Base-by-base conservation (phyloP, 108 stramenopile genomes). In the Phaeodactylum tricornutum region DNA sequence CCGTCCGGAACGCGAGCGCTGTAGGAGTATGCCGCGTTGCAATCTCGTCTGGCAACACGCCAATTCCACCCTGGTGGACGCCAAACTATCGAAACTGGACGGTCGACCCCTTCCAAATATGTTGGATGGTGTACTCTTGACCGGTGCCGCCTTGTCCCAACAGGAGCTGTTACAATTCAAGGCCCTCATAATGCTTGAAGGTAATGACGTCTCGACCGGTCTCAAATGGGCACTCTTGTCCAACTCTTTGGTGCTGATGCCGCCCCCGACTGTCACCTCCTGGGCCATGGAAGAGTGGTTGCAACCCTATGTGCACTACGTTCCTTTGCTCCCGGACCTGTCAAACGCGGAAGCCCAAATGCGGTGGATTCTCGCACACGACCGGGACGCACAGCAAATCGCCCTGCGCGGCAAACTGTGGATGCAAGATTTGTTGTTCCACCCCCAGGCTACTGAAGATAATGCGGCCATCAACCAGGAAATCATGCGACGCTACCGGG, bases 221-320 rank as follows among this genome's bases (percentile, higher is more conserved):
- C 59, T 79, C 17, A 78, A 78, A 55, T 84, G 82, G 82, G 59
- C 65, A 3, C 51, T 84, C 2, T 33, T 63, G 24, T 67, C 64
- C 2, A 56, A 68, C 33, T 71, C 69, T 17, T 65, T 84, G 4
- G 82, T 84, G 2, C 46, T 84, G 11, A 79, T 84, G 82, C 69
- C 82, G 2, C 36, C 47, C 19, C 77, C 77, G 21, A 74, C 64
- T 28, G 59, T 61, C 21, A 75, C 59, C 3, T 75, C 76, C 15
- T 90, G 81, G 83, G 49, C 74, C 21, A 85, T 90, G 88, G 73
- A 74, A 43, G 50, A 54, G 15, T 59, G 43, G 35, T 47, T 77
- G 33, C 8, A 66, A 40, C 71, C 76, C 5, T 70, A 59, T 47
- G 47, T 63, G 5, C 86, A 87, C 49, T 87, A 75, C 45, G 49